phyloP scores from a whole-genome alignment of 2,329 filamentous ascomycete species.

The Botryotinia convoluta region DNA sequence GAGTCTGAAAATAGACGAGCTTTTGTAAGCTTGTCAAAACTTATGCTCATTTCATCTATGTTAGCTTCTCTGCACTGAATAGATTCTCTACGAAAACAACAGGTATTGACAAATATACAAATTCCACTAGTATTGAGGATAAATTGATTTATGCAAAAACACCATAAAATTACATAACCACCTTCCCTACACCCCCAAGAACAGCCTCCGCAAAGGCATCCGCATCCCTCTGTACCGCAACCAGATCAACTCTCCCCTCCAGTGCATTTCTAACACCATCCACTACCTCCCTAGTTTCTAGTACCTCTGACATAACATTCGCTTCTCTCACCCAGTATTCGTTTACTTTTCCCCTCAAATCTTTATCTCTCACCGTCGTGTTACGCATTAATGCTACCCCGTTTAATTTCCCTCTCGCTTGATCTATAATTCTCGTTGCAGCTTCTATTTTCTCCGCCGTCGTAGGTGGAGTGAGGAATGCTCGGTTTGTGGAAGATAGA shows the following conservation, averaged over 20 bases:
- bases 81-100: too few relatives aligned
- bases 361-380: slow-evolving; percentile 70
- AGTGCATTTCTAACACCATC: slow-evolving; percentile 69
- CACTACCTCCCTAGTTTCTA: slow-evolving; percentile 75
- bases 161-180: neutral
- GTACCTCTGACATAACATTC: slow-evolving; percentile 66
- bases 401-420: slow-evolving; percentile 63
- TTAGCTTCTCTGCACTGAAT: neutral
- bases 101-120: neutral
- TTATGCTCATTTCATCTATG: neutral
- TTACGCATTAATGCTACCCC: slow-evolving; percentile 77
- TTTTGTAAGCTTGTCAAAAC: neutral
- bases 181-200: slow-evolving; percentile 16
- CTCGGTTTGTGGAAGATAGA: slow-evolving; percentile 75
- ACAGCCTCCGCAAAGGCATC: slow-evolving; percentile 56
- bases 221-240: slow-evolving; percentile 59
- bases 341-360: slow-evolving; percentile 62
- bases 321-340: slow-evolving; percentile 82
- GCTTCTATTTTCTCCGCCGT: slow-evolving; percentile 65
- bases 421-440: slow-evolving; percentile 55
- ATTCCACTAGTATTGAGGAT: neutral
- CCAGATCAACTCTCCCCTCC: slow-evolving; percentile 61
- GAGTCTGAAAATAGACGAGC: neutral
- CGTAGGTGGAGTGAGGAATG: slow-evolving; percentile 62
- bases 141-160: neutral